A percentile compares a stretch with the other conserved stretches of the same genome.
Evolutionary conservation across 371 early-diverging fungal species (phyloP).

Genomic region (Lichtheimia corymbifera): DNA sequence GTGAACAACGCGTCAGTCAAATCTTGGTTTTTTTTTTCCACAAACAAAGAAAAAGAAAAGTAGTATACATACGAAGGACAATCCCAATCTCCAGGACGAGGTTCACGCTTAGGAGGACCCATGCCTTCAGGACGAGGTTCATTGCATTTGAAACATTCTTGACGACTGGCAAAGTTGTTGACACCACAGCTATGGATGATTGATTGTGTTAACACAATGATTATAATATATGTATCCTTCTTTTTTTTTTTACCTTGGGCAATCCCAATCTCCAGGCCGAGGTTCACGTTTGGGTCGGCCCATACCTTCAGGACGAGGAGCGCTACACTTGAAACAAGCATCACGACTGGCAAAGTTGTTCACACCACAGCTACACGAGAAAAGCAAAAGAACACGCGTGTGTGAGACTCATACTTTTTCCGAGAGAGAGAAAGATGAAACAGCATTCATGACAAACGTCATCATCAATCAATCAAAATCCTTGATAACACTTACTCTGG

Average conservation of each 20-base stretch:
- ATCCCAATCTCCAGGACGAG: slow-evolving; percentile 69
- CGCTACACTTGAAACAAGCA: slow-evolving; percentile 69
- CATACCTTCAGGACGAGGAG: slow-evolving; percentile 23
- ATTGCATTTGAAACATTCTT: slow-evolving; percentile 37
- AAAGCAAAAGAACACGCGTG: slow-evolving; percentile 3
- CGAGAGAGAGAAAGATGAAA: background rate
- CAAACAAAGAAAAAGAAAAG: background rate
- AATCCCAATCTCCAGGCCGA: slow-evolving; percentile 39
- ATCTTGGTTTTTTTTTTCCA: background rate
- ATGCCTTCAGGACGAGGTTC: slow-evolving; percentile 44
- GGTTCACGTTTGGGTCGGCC: slow-evolving; percentile 16
- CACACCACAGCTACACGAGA: slow-evolving; percentile 57
- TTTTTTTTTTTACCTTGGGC: slow-evolving; percentile 16
- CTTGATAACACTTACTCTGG: slow-evolving; percentile 39
- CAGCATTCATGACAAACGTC: too few relatives aligned
- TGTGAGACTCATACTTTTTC: background rate
- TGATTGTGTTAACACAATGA: background rate
- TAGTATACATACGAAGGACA: slow-evolving; percentile 51
- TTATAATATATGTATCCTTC: background rate
- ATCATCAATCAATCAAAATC: background rate
- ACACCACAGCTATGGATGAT: background rate
- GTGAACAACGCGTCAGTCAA: slow-evolving; percentile 1
- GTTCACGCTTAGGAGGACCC: slow-evolving; percentile 28
- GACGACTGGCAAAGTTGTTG: slow-evolving; percentile 31
- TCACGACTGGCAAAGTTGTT: slow-evolving; percentile 66